These are phyloP conservation scores for Backusella sp. DNA, from an alignment of 192 early-diverging fungal species.

Conservation along the genomic window DNA sequence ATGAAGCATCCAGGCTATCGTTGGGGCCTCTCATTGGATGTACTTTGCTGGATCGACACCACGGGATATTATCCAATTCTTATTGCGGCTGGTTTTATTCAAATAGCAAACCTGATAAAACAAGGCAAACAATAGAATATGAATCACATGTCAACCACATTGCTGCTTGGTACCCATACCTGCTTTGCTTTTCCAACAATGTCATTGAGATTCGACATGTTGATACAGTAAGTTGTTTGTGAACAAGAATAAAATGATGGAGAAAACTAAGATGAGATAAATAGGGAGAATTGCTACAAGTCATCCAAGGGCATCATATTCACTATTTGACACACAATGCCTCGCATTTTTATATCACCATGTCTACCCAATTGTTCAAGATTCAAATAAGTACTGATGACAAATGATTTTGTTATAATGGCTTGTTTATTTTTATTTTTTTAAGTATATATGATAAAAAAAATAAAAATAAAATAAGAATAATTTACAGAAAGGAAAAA, in stretches of 20 bases:
- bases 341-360: not conserved
- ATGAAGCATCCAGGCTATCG: not conserved
- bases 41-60: not conserved
- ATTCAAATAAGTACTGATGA: not conserved
- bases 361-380: not conserved
- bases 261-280: not conserved
- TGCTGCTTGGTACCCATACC: not conserved
- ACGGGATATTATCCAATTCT: not conserved
- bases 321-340: slow-evolving; percentile 7
- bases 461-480: not conserved
- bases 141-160: slow-evolving; percentile 4
- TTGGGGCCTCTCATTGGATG: not conserved
- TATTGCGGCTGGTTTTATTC: slow-evolving; percentile 1
- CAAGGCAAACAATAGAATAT: not conserved
- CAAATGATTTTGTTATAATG: not conserved
- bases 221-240: slow-evolving; percentile 14
- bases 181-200: slow-evolving; percentile 11
- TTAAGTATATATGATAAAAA: not conserved
- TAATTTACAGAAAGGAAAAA: not conserved
- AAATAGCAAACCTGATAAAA: not conserved
- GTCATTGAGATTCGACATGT: slow-evolving; percentile 23
- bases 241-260: not conserved
- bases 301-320: slow-evolving; percentile 18
- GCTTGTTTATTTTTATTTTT: not conserved
- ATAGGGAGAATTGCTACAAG: slow-evolving; percentile 19